phyloP scores from a whole-genome alignment of 129 eudicot genomes.

The Erigeron canadensis region DNA sequence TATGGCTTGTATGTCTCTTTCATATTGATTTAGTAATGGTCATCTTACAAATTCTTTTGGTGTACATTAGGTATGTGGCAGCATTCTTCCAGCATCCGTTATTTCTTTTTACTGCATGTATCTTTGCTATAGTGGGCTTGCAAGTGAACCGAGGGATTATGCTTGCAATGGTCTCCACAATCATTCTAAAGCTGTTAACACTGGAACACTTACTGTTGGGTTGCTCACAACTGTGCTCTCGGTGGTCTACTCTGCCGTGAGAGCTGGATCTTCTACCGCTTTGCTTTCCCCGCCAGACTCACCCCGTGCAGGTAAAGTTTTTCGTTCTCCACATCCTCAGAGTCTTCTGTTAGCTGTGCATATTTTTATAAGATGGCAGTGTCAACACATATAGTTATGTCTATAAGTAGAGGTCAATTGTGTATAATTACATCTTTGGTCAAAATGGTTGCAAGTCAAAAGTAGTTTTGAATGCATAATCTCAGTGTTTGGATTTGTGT shows the following conservation, averaged over 20 bases:
- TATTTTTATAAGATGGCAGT: not conserved
- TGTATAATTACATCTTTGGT: not conserved
- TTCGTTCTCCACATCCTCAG: not conserved
- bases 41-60: not conserved
- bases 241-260: slow-evolving; percentile 98
- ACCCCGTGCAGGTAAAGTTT: slow-evolving; percentile 78
- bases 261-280: slow-evolving; percentile 96
- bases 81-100: slow-evolving; percentile 94
- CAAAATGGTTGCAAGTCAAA: too few species aligned
- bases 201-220: slow-evolving; percentile 79
- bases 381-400: not conserved
- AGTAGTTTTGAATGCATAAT: too few species aligned
- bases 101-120: slow-evolving; percentile 84
- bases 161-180: slow-evolving; percentile 97
- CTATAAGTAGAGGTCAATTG: not conserved
- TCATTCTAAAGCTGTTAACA: slow-evolving; percentile 84
- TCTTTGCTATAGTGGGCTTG: slow-evolving; percentile 96
- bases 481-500: too few species aligned
- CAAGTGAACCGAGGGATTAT: slow-evolving; percentile 97
- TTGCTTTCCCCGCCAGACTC: slow-evolving; percentile 93
- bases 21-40: not conserved
- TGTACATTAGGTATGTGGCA: slow-evolving; percentile 69
- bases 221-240: slow-evolving; percentile 88
- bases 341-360: not conserved
- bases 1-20: not conserved